Conservation (phyloP, 139 green algal species). For the Desmodesmus armatus region DNA sequence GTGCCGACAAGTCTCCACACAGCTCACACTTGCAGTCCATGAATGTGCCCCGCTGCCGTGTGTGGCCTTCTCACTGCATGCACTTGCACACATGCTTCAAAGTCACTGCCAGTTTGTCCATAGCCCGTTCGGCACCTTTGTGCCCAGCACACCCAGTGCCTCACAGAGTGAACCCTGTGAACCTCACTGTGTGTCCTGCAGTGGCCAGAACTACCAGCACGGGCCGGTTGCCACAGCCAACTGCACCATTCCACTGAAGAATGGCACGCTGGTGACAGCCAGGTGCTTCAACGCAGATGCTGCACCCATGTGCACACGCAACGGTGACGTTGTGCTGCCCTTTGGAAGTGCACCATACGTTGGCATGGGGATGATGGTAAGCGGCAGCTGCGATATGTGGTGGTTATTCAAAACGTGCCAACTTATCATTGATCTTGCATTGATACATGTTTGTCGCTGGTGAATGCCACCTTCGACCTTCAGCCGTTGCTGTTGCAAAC, state of each 20-base stretch:
- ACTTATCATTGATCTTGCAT: too few relatives aligned
- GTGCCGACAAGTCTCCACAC: neutral
- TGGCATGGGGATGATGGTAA: conserved; percentile 65
- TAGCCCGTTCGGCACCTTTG: too few relatives aligned
- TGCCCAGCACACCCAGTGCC: too few relatives aligned
- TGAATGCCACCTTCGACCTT: too few relatives aligned
- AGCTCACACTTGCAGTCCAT: neutral
- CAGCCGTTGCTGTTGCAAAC: too few relatives aligned
- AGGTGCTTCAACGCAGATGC: conserved; percentile 43
- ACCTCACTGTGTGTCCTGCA: too few relatives aligned
- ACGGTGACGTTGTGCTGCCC: conserved; percentile 71
- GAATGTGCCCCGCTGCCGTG: neutral
- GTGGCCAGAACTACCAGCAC: conserved; percentile 63
- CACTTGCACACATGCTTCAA: too few relatives aligned
- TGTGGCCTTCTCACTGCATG: too few relatives aligned
- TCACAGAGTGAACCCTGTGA: too few relatives aligned
- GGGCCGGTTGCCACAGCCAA: neutral
- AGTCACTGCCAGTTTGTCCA: too few relatives aligned
- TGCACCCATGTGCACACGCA: conserved; percentile 55
- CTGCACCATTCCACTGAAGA: conserved; percentile 8
- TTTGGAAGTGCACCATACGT: conserved; percentile 73
- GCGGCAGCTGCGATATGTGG: neutral
- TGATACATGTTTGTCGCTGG: too few relatives aligned
- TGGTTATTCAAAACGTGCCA: neutral
- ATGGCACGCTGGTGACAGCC: conserved; percentile 39